Evolutionary conservation across 352 stramenopile species (phyloP).

Genomic region (Salisapilia sapeloensis): DNA sequence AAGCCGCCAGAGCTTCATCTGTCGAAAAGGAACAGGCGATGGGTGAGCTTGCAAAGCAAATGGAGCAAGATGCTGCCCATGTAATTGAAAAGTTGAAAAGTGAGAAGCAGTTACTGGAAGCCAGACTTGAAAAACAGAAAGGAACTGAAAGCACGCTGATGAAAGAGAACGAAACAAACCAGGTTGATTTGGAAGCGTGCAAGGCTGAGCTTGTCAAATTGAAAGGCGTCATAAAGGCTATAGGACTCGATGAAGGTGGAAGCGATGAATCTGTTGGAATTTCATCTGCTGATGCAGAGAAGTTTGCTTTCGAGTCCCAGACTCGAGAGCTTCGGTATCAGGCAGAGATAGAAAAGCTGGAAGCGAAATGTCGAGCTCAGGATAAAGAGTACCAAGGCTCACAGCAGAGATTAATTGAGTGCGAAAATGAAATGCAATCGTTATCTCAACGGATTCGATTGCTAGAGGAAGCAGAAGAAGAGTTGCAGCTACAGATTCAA

Average conservation of each 20-base stretch:
- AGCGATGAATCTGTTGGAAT: too few relatives aligned
- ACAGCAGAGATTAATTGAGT: slow-evolving; percentile 8
- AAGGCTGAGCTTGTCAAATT: too few relatives aligned
- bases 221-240: too few relatives aligned
- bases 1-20: too few relatives aligned
- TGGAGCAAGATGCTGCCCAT: slow-evolving; percentile 1
- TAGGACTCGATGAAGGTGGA: too few relatives aligned
- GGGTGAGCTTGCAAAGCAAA: slow-evolving; percentile 2
- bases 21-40: slow-evolving; percentile 1
- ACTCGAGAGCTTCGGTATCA: slow-evolving; percentile 51
- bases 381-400: slow-evolving; percentile 22
- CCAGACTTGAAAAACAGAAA: slow-evolving; percentile 27
- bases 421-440: slow-evolving; percentile 15
- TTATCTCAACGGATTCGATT: slow-evolving; percentile 25
- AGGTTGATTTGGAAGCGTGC: slow-evolving; percentile 10
- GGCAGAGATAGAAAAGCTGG: slow-evolving; percentile 55
- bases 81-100: too few relatives aligned
- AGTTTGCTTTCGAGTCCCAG: slow-evolving; percentile 42
- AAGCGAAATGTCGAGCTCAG: slow-evolving; percentile 27
- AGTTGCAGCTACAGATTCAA: slow-evolving; percentile 63
- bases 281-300: slow-evolving; percentile 25
- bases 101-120: slow-evolving; percentile 21
- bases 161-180: slow-evolving; percentile 14
- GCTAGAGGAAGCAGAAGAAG: slow-evolving; percentile 57
- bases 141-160: slow-evolving; percentile 19